A percentile compares a stretch with the other conserved stretches of the same genome.
Evolutionary conservation across 352 stramenopile species (phyloP).

Genomic region (Phytopythium helicoides): DNA sequence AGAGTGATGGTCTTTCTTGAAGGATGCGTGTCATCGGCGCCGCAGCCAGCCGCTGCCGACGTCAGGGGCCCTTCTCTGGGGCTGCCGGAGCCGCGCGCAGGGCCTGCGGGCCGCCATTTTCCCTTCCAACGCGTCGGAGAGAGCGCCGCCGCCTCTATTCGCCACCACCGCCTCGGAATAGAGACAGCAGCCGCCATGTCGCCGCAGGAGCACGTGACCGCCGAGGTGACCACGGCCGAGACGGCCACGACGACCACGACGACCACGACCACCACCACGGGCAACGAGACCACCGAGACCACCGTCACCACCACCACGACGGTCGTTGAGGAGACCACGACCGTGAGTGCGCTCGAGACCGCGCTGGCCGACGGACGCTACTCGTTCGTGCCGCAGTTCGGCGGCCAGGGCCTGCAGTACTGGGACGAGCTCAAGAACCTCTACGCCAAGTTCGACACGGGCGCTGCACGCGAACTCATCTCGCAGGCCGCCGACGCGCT

Average conservation of each 20-base stretch:
- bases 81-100: slow-evolving; percentile 3
- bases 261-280: slow-evolving; percentile 13
- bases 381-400: slow-evolving; percentile 55
- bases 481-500: slow-evolving; percentile 40
- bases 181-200: slow-evolving; percentile 8
- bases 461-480: slow-evolving; percentile 38
- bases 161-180: slow-evolving; percentile 7
- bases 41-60: slow-evolving; percentile 4
- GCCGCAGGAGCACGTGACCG: slow-evolving; percentile 5
- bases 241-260: slow-evolving; percentile 18
- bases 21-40: slow-evolving; percentile 2
- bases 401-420: slow-evolving; percentile 68
- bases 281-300: slow-evolving; percentile 22
- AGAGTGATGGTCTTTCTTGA: slow-evolving; percentile 21
- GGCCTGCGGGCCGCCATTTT: slow-evolving; percentile 14
- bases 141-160: slow-evolving; percentile 2
- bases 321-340: slow-evolving; percentile 3
- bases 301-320: slow-evolving; percentile 16
- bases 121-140: slow-evolving; percentile 15
- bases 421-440: slow-evolving; percentile 57
- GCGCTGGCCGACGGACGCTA: slow-evolving; percentile 21
- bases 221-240: slow-evolving; percentile 23
- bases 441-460: slow-evolving; percentile 32
- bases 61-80: slow-evolving; percentile 13
- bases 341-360: slow-evolving; percentile 14